These are phyloP conservation scores for Corymbia maculata DNA, from an alignment of 345 rosid species.

Conservation along the genomic window DNA sequence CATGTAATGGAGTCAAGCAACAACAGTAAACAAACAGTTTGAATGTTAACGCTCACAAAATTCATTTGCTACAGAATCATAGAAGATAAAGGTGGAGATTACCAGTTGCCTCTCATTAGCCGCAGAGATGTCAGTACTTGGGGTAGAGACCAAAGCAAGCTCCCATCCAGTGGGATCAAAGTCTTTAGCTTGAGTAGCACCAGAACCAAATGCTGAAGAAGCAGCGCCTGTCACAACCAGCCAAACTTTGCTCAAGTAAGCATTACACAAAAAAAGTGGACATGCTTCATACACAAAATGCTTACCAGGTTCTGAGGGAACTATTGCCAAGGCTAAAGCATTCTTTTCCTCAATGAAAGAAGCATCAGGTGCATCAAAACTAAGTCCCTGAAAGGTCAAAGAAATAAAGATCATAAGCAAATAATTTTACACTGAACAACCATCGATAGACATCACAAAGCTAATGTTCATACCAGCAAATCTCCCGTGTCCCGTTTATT, in stretches of 20 bases:
- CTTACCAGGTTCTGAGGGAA: constrained; percentile 55
- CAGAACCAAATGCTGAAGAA: constrained; percentile 33
- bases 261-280: neutral
- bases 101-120: constrained; percentile 85
- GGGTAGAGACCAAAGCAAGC: constrained; percentile 76
- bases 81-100: neutral
- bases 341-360: constrained; percentile 77
- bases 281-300: neutral
- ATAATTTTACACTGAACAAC: neutral
- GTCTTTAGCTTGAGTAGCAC: constrained; percentile 42
- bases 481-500: constrained; percentile 61
- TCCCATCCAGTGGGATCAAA: constrained; percentile 97
- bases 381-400: constrained; percentile 54
- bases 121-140: constrained; percentile 67
- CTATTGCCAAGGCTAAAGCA: constrained; percentile 89
- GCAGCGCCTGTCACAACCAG: constrained; percentile 22
- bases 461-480: constrained; percentile 44
- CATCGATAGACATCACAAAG: neutral
- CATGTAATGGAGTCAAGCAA: neutral
- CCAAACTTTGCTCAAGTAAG: neutral
- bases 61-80: neutral
- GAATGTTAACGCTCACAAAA: neutral
- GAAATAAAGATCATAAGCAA: neutral
- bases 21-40: neutral
- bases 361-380: constrained; percentile 38